These are phyloP conservation scores for Cladophialophora yegresii DNA, from an alignment of 2,329 filamentous ascomycete species.

Conservation along the genomic window DNA sequence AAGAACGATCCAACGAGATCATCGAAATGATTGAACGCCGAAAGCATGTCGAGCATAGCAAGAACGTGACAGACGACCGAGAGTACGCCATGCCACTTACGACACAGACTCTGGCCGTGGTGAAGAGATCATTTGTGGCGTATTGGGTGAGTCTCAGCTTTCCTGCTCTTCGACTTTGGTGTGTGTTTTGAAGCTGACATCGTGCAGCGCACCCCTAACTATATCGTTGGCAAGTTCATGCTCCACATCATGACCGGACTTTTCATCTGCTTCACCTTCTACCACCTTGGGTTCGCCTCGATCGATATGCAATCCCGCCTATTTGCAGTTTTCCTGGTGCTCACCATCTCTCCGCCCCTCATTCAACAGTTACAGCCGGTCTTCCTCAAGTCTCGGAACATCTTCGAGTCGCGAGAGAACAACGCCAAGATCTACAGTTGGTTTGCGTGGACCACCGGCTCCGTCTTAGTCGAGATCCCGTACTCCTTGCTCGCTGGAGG, in stretches of 20 bases:
- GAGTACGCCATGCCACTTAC: slow-evolving; percentile 65
- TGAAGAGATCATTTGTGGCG: slow-evolving; percentile 60
- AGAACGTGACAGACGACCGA: slow-evolving; percentile 53
- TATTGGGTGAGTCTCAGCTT: slow-evolving; percentile 54
- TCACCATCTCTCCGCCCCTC: slow-evolving; percentile 72
- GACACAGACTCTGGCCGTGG: slow-evolving; percentile 57
- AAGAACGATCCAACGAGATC: slow-evolving; percentile 54
- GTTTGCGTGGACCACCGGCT: slow-evolving; percentile 67
- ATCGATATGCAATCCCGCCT: slow-evolving; percentile 70
- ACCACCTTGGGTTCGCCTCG: slow-evolving; percentile 57
- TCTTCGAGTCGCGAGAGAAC: slow-evolving; percentile 72
- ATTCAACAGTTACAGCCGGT: slow-evolving; percentile 77
- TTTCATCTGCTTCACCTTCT: slow-evolving; percentile 73
- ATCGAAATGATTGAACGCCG: slow-evolving; percentile 54
- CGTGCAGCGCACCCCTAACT: slow-evolving; percentile 58
- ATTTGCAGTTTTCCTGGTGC: slow-evolving; percentile 75
- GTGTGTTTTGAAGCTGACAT: slow-evolving; percentile 3
- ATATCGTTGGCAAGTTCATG: slow-evolving; percentile 62
- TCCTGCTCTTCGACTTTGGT: not conserved
- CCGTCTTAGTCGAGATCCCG: slow-evolving; percentile 69
- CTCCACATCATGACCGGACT: slow-evolving; percentile 64
- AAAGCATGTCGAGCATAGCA: slow-evolving; percentile 43
- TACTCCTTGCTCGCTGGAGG: slow-evolving; percentile 67
- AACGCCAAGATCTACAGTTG: slow-evolving; percentile 80
- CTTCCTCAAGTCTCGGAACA: slow-evolving; percentile 64